Conservation (phyloP, 257 asterid genomes). For the Nicotiana obtusifolia region DNA sequence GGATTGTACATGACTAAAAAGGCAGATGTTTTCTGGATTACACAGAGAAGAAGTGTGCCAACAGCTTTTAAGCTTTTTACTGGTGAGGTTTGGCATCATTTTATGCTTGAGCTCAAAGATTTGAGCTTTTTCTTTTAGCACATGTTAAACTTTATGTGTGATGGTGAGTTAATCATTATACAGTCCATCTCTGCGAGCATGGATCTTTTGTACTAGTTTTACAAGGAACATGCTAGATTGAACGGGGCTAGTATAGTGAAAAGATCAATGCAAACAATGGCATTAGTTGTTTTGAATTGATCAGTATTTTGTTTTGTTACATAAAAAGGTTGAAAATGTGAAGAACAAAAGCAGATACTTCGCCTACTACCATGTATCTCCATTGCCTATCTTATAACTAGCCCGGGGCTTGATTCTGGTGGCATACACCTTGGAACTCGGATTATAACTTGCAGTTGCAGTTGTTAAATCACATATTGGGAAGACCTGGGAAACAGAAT, state of each 20-base stretch:
- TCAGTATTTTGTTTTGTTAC: background rate
- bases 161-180: background rate
- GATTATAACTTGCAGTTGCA: background rate
- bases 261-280: too few species aligned
- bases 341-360: background rate
- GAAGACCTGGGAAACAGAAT: background rate
- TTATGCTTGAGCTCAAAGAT: background rate
- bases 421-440: background rate
- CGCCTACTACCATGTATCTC: background rate
- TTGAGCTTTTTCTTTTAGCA: background rate
- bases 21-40: slow-evolving; percentile 91
- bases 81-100: slow-evolving; percentile 42
- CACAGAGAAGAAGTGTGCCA: slow-evolving; percentile 93
- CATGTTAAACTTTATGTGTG: background rate
- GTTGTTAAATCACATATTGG: background rate
- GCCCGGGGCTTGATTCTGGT: background rate
- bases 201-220: too few species aligned
- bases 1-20: slow-evolving; percentile 84
- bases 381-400: background rate
- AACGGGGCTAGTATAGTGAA: too few species aligned
- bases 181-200: background rate
- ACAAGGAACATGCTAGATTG: too few species aligned
- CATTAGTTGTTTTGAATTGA: background rate
- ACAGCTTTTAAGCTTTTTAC: slow-evolving; percentile 93
- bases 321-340: background rate